These are phyloP conservation scores for Globisporangium cystogenes DNA, from an alignment of 352 stramenopile genomes.

Conservation along the genomic window DNA sequence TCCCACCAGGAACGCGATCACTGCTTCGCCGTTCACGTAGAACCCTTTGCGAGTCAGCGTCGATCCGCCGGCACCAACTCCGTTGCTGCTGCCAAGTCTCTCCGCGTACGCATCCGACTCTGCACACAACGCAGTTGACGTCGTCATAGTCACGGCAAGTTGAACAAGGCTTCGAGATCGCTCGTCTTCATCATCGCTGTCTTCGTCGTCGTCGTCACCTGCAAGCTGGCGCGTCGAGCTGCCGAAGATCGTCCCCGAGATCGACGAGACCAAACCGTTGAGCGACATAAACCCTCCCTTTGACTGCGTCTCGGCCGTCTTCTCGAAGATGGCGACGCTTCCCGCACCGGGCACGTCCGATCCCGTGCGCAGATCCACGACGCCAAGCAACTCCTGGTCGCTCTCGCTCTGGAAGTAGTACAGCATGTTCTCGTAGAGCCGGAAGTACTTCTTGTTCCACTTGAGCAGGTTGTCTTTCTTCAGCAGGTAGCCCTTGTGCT, in stretches of 20 bases:
- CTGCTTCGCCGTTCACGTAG: conserved; percentile 68
- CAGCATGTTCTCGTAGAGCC: conserved; percentile 83
- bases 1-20: conserved; percentile 71
- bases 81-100: conserved; percentile 29
- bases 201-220: conserved; percentile 26
- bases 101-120: conserved; percentile 42
- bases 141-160: conserved; percentile 63
- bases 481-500: conserved; percentile 74
- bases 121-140: conserved; percentile 56
- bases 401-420: conserved; percentile 87
- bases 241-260: conserved; percentile 72
- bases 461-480: conserved; percentile 89
- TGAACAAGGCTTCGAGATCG: conserved; percentile 50
- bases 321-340: conserved; percentile 82
- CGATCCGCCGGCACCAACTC: conserved; percentile 20
- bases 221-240: conserved; percentile 42
- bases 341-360: conserved; percentile 66
- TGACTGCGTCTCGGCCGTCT: conserved; percentile 40
- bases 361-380: conserved; percentile 72
- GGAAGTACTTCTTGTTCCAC: conserved; percentile 88
- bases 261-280: conserved; percentile 78
- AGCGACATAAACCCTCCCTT: conserved; percentile 71
- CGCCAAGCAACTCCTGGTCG: conserved; percentile 78
- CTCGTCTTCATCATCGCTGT: conserved; percentile 43
- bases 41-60: conserved; percentile 53